Base-by-base conservation (phyloP, 352 stramenopile genomes). In the Phytophthora sp. region DNA sequence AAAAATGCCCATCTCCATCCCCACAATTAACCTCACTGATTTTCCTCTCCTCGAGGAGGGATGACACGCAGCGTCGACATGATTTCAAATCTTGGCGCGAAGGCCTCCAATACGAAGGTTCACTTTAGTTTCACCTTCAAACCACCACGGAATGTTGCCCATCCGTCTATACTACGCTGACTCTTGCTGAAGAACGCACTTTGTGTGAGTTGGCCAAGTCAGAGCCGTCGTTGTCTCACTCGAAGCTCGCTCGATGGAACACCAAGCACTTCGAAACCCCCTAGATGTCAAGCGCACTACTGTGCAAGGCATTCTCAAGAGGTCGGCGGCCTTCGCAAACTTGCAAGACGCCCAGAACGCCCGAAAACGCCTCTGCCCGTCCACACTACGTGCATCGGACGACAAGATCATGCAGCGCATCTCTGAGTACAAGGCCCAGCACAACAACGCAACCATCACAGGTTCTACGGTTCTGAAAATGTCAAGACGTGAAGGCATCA, bases 31-130 rank as follows among this genome's bases (percentile, higher is more conserved):
- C 35, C 35, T 41, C 15, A 52, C 5, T 24, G 16, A n/a, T 24
- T 39, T 39, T 24, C 16, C 45, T 12, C 45, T 39, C 13, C 16
- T 52, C 15, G 7, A 38, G 44, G 26, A 52, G 26, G 26, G 15
- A 52, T 52, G 45, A 38, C 45, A 52, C 45, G 26, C 26, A 9
- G 11, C 42, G 26, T 18, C n/a, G n/a, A n/a, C n/a, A n/a, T n/a
- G n/a, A n/a, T n/a, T 36, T 39, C 24, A 38, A 24, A 38, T 38
- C 16, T n/a, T 38, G 24, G 45, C 11, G 23, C 12, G 11, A 27
- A 29, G 11, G 6, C 8, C 42, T 33, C n/a, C 8, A 50, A 53
- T 42, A 55, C 20, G 29, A 42, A 26, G 4, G n/a, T 5, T 7
- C 30, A 44, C 20, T 55, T 55, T 31, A 55, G 12, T 26, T 55